Evolutionary conservation across 176 grass and related monocot genomes (phyloP).

Genomic region (Tillandsia leiboldiana): DNA sequence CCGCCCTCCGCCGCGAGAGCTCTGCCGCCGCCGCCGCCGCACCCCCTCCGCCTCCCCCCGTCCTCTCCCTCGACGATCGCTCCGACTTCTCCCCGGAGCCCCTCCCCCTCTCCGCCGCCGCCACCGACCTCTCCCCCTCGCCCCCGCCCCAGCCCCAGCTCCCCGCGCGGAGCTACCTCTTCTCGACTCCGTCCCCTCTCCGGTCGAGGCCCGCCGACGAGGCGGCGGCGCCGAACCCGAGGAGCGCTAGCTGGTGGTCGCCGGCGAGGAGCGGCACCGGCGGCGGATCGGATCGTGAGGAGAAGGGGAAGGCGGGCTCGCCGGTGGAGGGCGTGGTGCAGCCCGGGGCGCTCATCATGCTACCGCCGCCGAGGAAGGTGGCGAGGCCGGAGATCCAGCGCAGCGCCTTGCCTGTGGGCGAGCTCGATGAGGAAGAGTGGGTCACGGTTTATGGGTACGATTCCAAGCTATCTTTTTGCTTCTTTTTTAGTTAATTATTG

Average conservation of each 20-base stretch:
- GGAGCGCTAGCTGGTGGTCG: slow-evolving; percentile 36
- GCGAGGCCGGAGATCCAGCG: slow-evolving; percentile 55
- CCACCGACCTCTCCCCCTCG: slow-evolving; percentile 20
- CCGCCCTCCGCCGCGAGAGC: slow-evolving; percentile 34
- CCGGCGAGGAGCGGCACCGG: slow-evolving; percentile 14
- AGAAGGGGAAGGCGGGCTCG: slow-evolving; percentile 32
- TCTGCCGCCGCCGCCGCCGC: slow-evolving; percentile 18
- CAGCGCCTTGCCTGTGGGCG: slow-evolving; percentile 32
- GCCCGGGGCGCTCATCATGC: slow-evolving; percentile 42
- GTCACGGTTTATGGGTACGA: slow-evolving; percentile 75
- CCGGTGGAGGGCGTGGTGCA: slow-evolving; percentile 59
- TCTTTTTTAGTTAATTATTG: background rate
- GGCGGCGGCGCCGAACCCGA: slow-evolving; percentile 8
- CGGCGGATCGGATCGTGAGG: slow-evolving; percentile 10
- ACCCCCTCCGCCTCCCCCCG: slow-evolving; percentile 53
- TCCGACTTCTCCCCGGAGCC: slow-evolving; percentile 25
- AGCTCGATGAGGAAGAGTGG: slow-evolving; percentile 78
- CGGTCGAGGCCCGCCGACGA: slow-evolving; percentile 33
- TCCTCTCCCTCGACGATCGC: slow-evolving; percentile 53
- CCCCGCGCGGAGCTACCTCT: slow-evolving; percentile 17
- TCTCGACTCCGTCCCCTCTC: slow-evolving; percentile 25
- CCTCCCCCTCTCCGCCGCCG: slow-evolving; percentile 15
- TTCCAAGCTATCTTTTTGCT: slow-evolving; percentile 3
- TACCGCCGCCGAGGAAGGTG: slow-evolving; percentile 63
- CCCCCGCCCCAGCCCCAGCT: slow-evolving; percentile 3